Percentiles rank a stretch among this genome's conserved stretches.
phyloP scores from a whole-genome alignment of 169 alveolate genomes.

The Perkinsus olseni region DNA sequence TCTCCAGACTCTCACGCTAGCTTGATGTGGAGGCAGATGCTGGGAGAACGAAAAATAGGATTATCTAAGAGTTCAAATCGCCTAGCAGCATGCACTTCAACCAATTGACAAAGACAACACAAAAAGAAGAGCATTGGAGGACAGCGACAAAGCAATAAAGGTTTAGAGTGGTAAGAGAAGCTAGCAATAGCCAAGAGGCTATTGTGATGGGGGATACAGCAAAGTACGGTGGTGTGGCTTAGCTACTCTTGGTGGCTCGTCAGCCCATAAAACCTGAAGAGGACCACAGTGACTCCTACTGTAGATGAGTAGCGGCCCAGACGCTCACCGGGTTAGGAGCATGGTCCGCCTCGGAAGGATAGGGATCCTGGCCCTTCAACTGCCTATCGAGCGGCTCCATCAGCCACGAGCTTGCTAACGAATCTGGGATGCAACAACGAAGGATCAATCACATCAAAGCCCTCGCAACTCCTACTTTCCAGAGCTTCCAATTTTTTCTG shows the following conservation, averaged over 20 bases:
- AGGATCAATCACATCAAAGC: background rate
- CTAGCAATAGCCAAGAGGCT: background rate
- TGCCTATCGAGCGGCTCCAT: background rate
- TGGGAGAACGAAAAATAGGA: background rate
- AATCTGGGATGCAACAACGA: background rate
- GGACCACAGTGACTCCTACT: background rate
- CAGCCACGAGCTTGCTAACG: background rate
- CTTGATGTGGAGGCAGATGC: background rate
- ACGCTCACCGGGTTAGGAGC: background rate
- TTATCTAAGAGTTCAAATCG: background rate
- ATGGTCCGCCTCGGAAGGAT: background rate
- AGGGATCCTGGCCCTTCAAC: background rate
- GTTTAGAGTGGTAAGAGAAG: background rate
- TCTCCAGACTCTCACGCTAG: background rate
- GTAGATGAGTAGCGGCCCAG: background rate
- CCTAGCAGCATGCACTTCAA: no score
- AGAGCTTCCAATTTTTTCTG: background rate
- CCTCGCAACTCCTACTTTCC: background rate
- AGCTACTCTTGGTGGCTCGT: background rate
- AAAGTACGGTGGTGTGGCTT: background rate
- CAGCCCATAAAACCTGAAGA: background rate
- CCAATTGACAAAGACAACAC: no score
- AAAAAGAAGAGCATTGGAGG: background rate
- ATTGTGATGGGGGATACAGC: background rate
- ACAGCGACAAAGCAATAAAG: background rate